Conservation (phyloP, 805 yeast species). For the Metschnikowia aberdeeniae region DNA sequence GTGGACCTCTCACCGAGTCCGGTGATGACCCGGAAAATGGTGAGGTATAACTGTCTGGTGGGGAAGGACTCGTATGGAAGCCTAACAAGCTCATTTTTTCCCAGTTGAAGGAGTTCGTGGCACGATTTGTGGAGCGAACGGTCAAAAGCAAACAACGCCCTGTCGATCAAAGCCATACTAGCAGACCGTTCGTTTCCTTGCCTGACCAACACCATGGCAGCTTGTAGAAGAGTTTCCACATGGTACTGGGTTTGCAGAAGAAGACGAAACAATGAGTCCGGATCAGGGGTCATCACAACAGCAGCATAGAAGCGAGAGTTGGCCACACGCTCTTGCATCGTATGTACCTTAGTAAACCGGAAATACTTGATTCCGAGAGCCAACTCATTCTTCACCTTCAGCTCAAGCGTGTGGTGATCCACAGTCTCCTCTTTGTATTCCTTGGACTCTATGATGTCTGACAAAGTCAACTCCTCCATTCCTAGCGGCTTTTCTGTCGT, state of each 20-base stretch:
- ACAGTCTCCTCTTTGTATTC: slow-evolving; percentile 33
- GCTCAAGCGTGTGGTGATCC: slow-evolving; percentile 24
- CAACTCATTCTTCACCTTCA: slow-evolving; percentile 30
- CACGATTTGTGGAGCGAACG: slow-evolving; percentile 62
- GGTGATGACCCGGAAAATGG: slow-evolving; percentile 67
- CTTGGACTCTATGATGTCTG: slow-evolving; percentile 34
- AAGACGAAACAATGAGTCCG: slow-evolving; percentile 60
- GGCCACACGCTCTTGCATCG: slow-evolving; percentile 33
- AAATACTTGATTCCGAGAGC: slow-evolving; percentile 51
- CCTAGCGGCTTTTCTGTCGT: slow-evolving; percentile 54
- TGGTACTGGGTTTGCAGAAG: slow-evolving; percentile 68
- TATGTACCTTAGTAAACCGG: slow-evolving; percentile 43
- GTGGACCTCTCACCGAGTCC: slow-evolving; percentile 75
- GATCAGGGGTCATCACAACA: slow-evolving; percentile 72
- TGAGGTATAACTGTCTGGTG: slow-evolving; percentile 73
- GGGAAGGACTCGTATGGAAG: slow-evolving; percentile 72
- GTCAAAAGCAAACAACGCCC: slow-evolving; percentile 76
- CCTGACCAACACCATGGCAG: slow-evolving; percentile 65
- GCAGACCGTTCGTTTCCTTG: slow-evolving; percentile 70
- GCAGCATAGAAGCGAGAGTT: slow-evolving; percentile 56
- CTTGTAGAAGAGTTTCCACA: slow-evolving; percentile 73
- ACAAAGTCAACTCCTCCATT: slow-evolving; percentile 50
- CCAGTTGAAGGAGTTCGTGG: slow-evolving; percentile 38
- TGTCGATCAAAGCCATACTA: slow-evolving; percentile 70
- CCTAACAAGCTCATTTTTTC: slow-evolving; percentile 56